Base-by-base conservation (phyloP, 106 monocot genomes). In the Dendrobium nobile region DNA sequence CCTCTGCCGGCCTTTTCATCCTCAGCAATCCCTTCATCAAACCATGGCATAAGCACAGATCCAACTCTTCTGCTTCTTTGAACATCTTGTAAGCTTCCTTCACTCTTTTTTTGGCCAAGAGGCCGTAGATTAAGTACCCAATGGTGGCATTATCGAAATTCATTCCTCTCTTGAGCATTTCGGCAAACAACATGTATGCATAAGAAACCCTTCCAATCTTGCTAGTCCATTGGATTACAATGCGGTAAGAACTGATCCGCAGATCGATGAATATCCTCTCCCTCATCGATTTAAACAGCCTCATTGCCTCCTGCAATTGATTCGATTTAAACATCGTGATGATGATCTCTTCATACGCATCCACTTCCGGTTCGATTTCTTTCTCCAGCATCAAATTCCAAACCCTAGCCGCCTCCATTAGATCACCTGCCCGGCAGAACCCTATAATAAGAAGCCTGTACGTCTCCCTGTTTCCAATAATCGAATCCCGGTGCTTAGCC, bases 121-220 rank as follows among this genome's bases (percentile, higher is more conserved):
- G 56, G 51, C 86, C 90, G 41, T 96, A 94, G 11, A 89, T 67
- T 65, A 96, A 65, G 40, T 68, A 79, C 16, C 93, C 94, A 31
- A 92, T 0, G 4, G 84, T 77, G 0, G 74, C 26, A 19, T 51
- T 48, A 42, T 92, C 90, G 4, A 84, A 55, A 7, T 67, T 76
- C 5, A 96, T 19, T 8, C 94, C 93, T 86, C 88, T 90, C 81
- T 96, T 96, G 0, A 94, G 47, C 92, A 96, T 94, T 82, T 96
- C 92, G 19, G 75, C 91, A 7, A 89, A 79, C 81, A 94, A 51
- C 87, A 89, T 87, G 79, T 83, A 73, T 2, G 89, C 88, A 37
- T 75, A 31, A 19, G 37, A 61, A 7, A 93, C 41, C 76, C 78
- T 85, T 26, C 96, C 87, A 75, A 80, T 65, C 48, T 96, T 96